Evolutionary conservation across 768 basidiomycete genomes (phyloP).

Genomic region (Tephrocybe rancida): DNA sequence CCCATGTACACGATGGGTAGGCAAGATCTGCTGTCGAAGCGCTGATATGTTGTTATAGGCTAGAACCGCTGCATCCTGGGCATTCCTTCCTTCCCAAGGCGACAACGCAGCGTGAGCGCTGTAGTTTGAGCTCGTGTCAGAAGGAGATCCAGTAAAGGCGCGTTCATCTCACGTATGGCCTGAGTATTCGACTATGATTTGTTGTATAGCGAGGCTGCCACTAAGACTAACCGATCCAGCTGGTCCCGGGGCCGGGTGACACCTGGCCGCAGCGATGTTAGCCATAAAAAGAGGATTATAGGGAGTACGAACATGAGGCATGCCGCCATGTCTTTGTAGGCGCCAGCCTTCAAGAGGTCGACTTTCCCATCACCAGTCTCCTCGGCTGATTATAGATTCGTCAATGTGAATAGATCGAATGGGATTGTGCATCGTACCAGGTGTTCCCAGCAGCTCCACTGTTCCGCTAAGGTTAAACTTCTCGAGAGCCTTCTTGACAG

Average conservation of each 20-base stretch:
- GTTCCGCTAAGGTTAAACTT: slow-evolving; percentile 67
- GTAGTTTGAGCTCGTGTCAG: neutral
- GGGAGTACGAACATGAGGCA: slow-evolving; percentile 66
- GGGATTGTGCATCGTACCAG: slow-evolving; percentile 58
- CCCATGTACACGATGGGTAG: slow-evolving; percentile 79
- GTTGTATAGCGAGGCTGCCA: slow-evolving; percentile 63
- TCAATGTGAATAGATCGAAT: neutral
- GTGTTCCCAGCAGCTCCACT: slow-evolving; percentile 75
- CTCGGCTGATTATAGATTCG: slow-evolving; percentile 51
- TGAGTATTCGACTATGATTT: slow-evolving; percentile 61
- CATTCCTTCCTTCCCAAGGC: slow-evolving; percentile 85
- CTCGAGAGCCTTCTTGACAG: slow-evolving; percentile 62
- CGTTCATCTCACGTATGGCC: slow-evolving; percentile 64
- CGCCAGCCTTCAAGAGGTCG: slow-evolving; percentile 63
- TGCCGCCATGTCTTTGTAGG: slow-evolving; percentile 76
- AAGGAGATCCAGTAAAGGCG: no score
- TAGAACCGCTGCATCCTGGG: slow-evolving; percentile 83
- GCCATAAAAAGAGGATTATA: neutral
- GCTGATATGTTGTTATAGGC: slow-evolving; percentile 80
- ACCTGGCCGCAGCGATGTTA: slow-evolving; percentile 46
- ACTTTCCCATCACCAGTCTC: slow-evolving; percentile 82
- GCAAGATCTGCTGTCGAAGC: slow-evolving; percentile 79
- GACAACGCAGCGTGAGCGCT: slow-evolving; percentile 80
- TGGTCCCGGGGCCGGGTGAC: slow-evolving; percentile 85
- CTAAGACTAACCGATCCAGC: slow-evolving; percentile 66